Base-by-base conservation (phyloP, 257 asterid species). In the Penstemon eatonii region DNA sequence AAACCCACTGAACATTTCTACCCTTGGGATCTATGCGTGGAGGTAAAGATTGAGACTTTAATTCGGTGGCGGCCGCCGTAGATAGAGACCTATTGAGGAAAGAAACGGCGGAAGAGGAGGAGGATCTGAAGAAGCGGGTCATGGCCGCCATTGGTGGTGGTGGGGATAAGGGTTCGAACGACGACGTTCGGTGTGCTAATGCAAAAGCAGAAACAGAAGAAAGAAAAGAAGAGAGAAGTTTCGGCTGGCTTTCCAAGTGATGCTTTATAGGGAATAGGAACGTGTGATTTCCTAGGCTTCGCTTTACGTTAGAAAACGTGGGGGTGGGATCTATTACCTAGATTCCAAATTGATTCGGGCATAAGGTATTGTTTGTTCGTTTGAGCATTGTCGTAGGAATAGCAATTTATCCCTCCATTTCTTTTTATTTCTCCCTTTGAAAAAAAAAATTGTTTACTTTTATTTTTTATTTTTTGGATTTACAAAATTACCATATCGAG, bases 1-100 rank as follows among this genome's bases (percentile, higher is more conserved):
- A 94, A 0, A 91, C 97, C 97, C 97, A 94, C 74, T 94, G 99
- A 51, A 87, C 80, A 65, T 72, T 82, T 67, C 89, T 84, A 57
- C 49, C 83, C 82, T 84, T 89, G 25, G 85, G 90, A 82, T 86
- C 94, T 62, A 68, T 38, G 25, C 76, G 79, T 45, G 81, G 80
- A 49, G 63, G 49, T 68, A 60, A 70, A 4, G 67, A 8, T 53
- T 73, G 83, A 53, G 87, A 57, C 12, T 62, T 85, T 13, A 75
- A 43, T 47, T 82, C 80, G 43, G 77, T 64, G 65, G 85, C 80
- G 62, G 85, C 79, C 54, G 89, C 81, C 11, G 97, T 80, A 60
- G 88, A 85, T 0, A 86, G 56, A 56, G 76, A 81, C 78, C 95
- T 76, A 66, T 73, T 69, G 54, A 67, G 13, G 46, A 66, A 52